Base-by-base conservation (phyloP, 1,139 yeast species). In the Chernovozyma aurita region DNA sequence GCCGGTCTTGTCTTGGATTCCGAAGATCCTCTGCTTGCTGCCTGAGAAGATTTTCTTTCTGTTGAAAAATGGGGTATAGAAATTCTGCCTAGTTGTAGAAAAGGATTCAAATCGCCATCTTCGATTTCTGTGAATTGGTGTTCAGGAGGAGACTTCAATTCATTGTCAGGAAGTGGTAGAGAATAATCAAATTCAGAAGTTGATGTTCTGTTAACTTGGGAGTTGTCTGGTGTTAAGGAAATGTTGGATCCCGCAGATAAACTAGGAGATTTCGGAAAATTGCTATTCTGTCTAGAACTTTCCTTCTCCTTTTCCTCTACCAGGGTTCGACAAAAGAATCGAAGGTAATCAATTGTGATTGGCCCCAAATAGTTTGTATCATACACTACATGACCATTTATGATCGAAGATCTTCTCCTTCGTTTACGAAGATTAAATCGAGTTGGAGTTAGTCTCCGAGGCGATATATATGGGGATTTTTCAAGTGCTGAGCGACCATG, bases 321-420 rank as follows among this genome's bases (percentile, higher is more conserved):
- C 41, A 59, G 57, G 1, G 63, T 62, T 33, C 55, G 51, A 37
- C 73, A 65, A 34, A 67, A 58, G 24, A 57, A 57, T 31, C 63
- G 47, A 33, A 69, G 50, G 35, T 63, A 69, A 31, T 65, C 71
- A 5, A 62, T 49, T 1, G 73, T 66, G 4, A 69, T 53, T 1
- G 71, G 66, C 0, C 73, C 74, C 6, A 54, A 49, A 42, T 67
- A 67, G 11, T 51, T 55, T 0, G 62, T 52, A 28, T 63, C 62
- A 36, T 52, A 65, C 0, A 48, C 45, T 2, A 49, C 39, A 13
- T 49, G 51, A 0, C 67, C 67, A 3, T 45, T 40, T 1, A 63
- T 49, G 28, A 62, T 48, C 0, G 71, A 65, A 1, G 70, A 61
- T 9, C 71, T 45, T 28, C 70, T 44, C 29, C 63, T 46, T 25